Evolutionary conservation across 352 stramenopile species (phyloP), one percentile per base, ranked within the genome.

Genomic region (Phytopythium sindhum): DNA sequence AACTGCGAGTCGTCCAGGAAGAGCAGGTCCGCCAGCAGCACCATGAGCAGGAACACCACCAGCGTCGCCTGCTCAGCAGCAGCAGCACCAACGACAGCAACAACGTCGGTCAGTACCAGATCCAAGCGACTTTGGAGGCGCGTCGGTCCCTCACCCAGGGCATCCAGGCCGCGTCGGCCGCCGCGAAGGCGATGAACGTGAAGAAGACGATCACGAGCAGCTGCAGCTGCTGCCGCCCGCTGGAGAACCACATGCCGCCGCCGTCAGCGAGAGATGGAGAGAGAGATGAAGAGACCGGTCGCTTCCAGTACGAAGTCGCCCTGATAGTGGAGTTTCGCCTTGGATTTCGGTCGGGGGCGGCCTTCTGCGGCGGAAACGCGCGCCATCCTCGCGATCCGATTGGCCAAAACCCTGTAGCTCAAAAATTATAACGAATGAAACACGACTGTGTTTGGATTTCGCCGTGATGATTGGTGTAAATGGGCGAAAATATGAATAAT

Each of bases 151-250:
- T n/a, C 65, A 93, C 85, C 82, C 82, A 93, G 0, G 78, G 82
- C 75, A 93, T 93, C 85, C 85, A 93, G 41, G 84, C 80, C 28
- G 84, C 81, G 33, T 89, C 72, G 9, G 81, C 81, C 29, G 85
- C 83, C 42, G 75, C 83, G 45, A 93, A 91, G n/a, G 85, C 80
- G 51, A 93, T 67, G 58, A 93, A 90, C 66, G 76, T 86, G 69
- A 91, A 93, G 81, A 91, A 93, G 33, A 84, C 53, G 67, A 93
- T 91, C 51, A 93, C 50, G n/a, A 90, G 68, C 64, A 90, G 72
- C 79, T 91, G 82, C 55, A 91, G 72, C 72, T 82, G 84, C 75
- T 93, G 85, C 70, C 82, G 78, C 57, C 82, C 78, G 65, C 80
- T 87, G 58, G 74, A 87, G 68, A 93, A 87, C 83, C 81, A 91